Conservation (phyloP, 768 basidiomycete species). For the Phanerochaete sordida region DNA sequence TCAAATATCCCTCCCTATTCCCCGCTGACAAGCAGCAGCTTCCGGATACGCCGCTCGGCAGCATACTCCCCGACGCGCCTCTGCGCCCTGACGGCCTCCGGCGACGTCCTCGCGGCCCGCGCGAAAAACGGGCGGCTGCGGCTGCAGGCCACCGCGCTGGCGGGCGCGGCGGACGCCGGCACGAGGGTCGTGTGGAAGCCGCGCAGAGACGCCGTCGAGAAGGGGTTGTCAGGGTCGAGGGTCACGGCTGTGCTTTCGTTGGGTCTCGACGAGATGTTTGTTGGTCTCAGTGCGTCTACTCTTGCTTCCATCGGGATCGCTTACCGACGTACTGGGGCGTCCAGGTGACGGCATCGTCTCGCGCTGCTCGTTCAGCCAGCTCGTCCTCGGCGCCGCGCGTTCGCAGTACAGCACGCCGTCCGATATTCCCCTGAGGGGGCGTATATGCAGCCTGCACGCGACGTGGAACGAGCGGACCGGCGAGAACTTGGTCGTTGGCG, state of each 20-base stretch:
- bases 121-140: slow-evolving; percentile 18
- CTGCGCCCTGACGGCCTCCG: background rate
- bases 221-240: background rate
- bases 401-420: slow-evolving; percentile 37
- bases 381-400: slow-evolving; percentile 14
- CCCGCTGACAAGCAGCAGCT: too few relatives aligned
- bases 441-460: slow-evolving; percentile 48
- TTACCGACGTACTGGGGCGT: background rate
- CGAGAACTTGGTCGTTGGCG: slow-evolving; percentile 66
- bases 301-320: background rate
- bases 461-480: slow-evolving; percentile 56
- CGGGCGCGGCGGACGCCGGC: background rate
- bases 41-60: background rate
- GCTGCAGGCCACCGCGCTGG: slow-evolving; percentile 6
- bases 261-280: slow-evolving; percentile 51
- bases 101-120: slow-evolving; percentile 18
- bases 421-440: slow-evolving; percentile 42
- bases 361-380: slow-evolving; percentile 22
- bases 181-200: slow-evolving; percentile 25
- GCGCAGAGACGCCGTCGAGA: slow-evolving; percentile 1
- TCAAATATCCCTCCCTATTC: background rate
- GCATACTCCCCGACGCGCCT: background rate
- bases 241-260: slow-evolving; percentile 39
- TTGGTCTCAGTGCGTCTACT: slow-evolving; percentile 38
- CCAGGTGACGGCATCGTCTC: slow-evolving; percentile 29